phyloP scores from a whole-genome alignment of 768 basidiomycete genomes.

The Lactarius quietus region DNA sequence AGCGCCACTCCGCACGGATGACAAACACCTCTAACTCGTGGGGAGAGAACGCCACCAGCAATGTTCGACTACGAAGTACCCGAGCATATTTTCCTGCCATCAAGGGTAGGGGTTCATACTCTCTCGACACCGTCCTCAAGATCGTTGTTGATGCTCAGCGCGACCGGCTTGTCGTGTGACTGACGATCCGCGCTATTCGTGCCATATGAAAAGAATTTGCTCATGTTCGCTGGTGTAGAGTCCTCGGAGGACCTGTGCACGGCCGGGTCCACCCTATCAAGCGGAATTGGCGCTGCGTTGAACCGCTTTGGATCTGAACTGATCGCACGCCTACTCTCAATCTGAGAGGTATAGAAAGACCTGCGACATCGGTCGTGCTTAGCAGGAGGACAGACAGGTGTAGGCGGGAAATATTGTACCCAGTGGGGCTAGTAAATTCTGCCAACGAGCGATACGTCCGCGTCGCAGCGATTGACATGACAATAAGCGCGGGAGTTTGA shows the following conservation, averaged over 20 bases:
- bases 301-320: background rate
- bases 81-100: too few species aligned
- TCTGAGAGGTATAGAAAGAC: background rate
- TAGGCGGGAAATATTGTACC: background rate
- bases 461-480: conserved; percentile 14
- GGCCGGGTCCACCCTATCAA: conserved; percentile 4
- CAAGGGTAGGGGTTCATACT: too few species aligned
- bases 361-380: background rate
- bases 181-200: background rate
- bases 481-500: background rate
- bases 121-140: too few species aligned
- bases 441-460: conserved; percentile 6
- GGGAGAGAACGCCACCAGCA: background rate
- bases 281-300: background rate
- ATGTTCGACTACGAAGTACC: background rate
- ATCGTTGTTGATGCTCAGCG: background rate
- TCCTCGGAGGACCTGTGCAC: conserved; percentile 5
- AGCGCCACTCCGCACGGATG: too few species aligned
- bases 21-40: too few species aligned
- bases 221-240: background rate
- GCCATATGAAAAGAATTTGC: background rate
- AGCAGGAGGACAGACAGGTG: background rate
- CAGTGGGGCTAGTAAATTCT: background rate
- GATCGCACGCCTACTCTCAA: background rate
- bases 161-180: background rate